Base-by-base conservation (phyloP, 192 early-diverging fungal species). In the Backusella sp. region DNA sequence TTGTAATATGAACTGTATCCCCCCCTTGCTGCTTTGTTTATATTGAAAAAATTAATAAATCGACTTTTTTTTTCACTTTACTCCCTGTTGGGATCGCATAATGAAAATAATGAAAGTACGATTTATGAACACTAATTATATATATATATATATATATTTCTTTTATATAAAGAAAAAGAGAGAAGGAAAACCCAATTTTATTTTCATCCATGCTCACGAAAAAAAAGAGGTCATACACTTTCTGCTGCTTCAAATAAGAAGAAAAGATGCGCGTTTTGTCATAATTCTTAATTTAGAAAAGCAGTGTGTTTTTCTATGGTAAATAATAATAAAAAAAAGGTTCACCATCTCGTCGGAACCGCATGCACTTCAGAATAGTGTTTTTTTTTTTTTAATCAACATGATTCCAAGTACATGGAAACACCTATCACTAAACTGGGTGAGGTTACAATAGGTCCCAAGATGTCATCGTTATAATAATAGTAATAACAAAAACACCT, bases 231-330 rank as follows among this genome's bases (percentile, higher is more conserved):
- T 59, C n/a, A 59, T 59, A 6, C 4, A 19, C 21, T 53, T 21
- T 8, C 19, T 59, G 9, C 23, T 59, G 52, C n/a, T 59, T 21
- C 21, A 59, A 26, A 9, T 59, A 59, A 59, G 53, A 59, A 59
- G 53, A 59, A 59, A 23, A 59, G 53, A 59, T 59, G 53, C 11
- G n/a, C 53, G 23, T 59, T 59, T 59, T 59, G 53, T 59, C 56
- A 59, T 11, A n/a, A 26, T 59, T 59, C 56, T 59, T 59, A 59
- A 59, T 59, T 26, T 59, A 26, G 56, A 59, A 59, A 59, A 28
- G 23, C 56, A 6, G 46, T 59, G 53, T 59, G 56, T 8, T 59
- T 59, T 23, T 21, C 23, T 59, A 59, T 59, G 23, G 56, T 26
- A 59, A 59, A 53, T 32, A 32, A 32, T 3, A 32, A 32, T 32